phyloP scores from a whole-genome alignment of 2,329 filamentous ascomycete species.

The Aspergillus pseudoterreus region DNA sequence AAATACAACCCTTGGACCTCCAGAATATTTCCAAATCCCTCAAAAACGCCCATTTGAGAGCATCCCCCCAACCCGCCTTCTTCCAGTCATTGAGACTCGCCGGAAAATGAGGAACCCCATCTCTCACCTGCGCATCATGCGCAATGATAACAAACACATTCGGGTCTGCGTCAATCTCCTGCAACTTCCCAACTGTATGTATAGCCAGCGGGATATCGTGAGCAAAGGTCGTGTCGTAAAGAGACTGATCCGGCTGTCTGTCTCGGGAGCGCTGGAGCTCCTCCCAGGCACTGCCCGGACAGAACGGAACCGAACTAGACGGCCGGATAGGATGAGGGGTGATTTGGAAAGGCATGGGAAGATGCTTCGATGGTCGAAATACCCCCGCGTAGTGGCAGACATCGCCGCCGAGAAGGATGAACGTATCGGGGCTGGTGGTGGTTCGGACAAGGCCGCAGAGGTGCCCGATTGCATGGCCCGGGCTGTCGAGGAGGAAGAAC shows the following conservation, averaged over 20 bases:
- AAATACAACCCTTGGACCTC: background rate
- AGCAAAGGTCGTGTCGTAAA: slow-evolving; percentile 21
- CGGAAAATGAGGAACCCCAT: slow-evolving; percentile 26
- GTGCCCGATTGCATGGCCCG: slow-evolving; percentile 5
- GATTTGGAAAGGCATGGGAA: slow-evolving; percentile 2
- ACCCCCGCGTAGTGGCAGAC: background rate
- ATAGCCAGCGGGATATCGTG: slow-evolving; percentile 23
- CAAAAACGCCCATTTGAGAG: slow-evolving; percentile 23
- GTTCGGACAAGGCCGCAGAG: background rate
- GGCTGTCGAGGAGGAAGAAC: slow-evolving; percentile 50
- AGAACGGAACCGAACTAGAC: background rate
- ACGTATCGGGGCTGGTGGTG: background rate
- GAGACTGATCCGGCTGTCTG: slow-evolving; percentile 5
- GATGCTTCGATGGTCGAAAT: background rate
- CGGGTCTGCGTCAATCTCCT: slow-evolving; percentile 24
- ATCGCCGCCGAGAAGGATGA: slow-evolving; percentile 1
- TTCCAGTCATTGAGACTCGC: slow-evolving; percentile 26
- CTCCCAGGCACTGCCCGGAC: slow-evolving; percentile 7
- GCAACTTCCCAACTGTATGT: slow-evolving; percentile 16
- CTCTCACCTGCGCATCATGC: slow-evolving; percentile 24
- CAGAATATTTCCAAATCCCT: slow-evolving; percentile 11
- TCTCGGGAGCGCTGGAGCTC: slow-evolving; percentile 13
- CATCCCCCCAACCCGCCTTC: slow-evolving; percentile 19
- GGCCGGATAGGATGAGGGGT: background rate
- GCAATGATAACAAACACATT: slow-evolving; percentile 29